phyloP scores from a whole-genome alignment of 1,284 basidiomycete species.

The Pyrrhoderma noxium region DNA sequence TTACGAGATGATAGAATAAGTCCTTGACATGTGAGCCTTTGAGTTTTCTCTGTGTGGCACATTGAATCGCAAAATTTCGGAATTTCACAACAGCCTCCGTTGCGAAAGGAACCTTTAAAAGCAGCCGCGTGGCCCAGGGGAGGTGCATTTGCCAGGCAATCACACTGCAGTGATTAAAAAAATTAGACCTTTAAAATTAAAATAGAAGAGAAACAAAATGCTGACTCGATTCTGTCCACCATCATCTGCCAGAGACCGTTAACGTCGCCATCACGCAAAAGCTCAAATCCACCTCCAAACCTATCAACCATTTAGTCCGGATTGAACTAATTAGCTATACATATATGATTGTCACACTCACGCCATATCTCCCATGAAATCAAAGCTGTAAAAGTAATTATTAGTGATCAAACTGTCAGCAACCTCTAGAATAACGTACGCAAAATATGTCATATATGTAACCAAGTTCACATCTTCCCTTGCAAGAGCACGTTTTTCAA shows the following conservation, averaged over 20 bases:
- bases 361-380: slow-evolving; percentile 33
- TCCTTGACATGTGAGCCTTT: slow-evolving; percentile 28
- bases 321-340: neutral
- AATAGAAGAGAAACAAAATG: neutral
- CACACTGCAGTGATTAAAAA: neutral
- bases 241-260: slow-evolving; percentile 17
- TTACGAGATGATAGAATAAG: slow-evolving; percentile 34
- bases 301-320: slow-evolving; percentile 15
- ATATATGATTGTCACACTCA: slow-evolving; percentile 7
- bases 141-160: slow-evolving; percentile 1
- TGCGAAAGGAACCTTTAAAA: slow-evolving; percentile 3
- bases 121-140: slow-evolving; percentile 5
- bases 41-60: neutral
- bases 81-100: neutral
- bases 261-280: slow-evolving; percentile 24
- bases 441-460: slow-evolving; percentile 30
- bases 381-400: slow-evolving; percentile 21
- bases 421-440: slow-evolving; percentile 22
- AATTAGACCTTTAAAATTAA: neutral
- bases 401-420: neutral
- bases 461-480: slow-evolving; percentile 25
- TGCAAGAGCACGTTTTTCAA: slow-evolving; percentile 20
- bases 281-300: slow-evolving; percentile 26
- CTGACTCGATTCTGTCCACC: slow-evolving; percentile 14
- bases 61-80: neutral